phyloP scores from a whole-genome alignment of 2,329 filamentous ascomycete genomes.

The Fusarium solani-melongenae region DNA sequence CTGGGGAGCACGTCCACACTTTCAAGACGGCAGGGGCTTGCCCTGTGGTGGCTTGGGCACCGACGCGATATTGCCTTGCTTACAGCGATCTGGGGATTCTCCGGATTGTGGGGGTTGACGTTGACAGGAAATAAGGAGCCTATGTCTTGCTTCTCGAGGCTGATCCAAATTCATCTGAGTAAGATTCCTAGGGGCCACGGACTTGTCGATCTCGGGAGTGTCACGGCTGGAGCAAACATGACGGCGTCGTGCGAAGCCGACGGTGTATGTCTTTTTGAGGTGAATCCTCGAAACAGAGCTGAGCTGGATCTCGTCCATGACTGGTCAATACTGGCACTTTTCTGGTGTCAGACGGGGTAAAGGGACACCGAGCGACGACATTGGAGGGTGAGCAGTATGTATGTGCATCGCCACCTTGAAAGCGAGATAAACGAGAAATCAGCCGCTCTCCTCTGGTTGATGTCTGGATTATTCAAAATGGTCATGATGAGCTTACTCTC shows the following conservation, averaged over 20 bases:
- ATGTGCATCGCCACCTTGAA: neutral
- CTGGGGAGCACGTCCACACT: conserved; percentile 77
- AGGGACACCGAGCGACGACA: conserved; percentile 24
- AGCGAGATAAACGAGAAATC: conserved; percentile 7
- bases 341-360: conserved; percentile 40
- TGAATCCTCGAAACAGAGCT: neutral
- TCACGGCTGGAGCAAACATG: neutral
- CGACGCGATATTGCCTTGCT: conserved; percentile 77
- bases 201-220: neutral
- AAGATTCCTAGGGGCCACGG: neutral
- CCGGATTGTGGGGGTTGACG: conserved; percentile 74
- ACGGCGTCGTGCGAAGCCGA: neutral
- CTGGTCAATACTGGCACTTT: neutral
- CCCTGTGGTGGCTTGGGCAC: conserved; percentile 80
- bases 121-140: conserved; percentile 49
- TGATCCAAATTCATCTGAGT: neutral
- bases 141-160: neutral
- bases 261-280: neutral
- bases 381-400: neutral
- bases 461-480: neutral
- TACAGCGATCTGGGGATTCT: conserved; percentile 77
- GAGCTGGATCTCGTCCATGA: conserved; percentile 3
- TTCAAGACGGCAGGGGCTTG: conserved; percentile 75
- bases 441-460: neutral
- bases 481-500: neutral